A percentile compares a stretch with the other conserved stretches of the same genome.
phyloP scores from a whole-genome alignment of 177 flowering plant genomes.

The Tripterygium wilfordii region DNA sequence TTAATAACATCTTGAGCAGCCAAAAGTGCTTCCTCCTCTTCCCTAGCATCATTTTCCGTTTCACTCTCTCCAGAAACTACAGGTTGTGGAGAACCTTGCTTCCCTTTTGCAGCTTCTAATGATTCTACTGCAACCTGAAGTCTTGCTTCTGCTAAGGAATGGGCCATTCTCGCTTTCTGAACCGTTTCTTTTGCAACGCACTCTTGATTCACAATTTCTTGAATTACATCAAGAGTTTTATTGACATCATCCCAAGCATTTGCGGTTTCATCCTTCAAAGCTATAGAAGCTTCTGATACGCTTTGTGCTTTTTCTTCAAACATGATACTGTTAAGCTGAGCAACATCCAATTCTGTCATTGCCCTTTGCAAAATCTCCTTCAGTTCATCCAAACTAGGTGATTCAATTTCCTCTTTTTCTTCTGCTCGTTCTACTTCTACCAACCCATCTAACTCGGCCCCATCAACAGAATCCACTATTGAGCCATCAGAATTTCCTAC shows the following conservation, averaged over 20 bases:
- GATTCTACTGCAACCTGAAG: slow-evolving; percentile 63
- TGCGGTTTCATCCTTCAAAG: slow-evolving; percentile 72
- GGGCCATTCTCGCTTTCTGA: slow-evolving; percentile 77
- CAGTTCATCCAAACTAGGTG: slow-evolving; percentile 54
- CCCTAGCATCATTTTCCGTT: slow-evolving; percentile 19
- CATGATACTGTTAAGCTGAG: slow-evolving; percentile 69
- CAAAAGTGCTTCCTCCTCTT: slow-evolving; percentile 40
- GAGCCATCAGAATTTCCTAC: slow-evolving; percentile 22
- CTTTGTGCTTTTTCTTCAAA: slow-evolving; percentile 92
- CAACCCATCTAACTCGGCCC: slow-evolving; percentile 15
- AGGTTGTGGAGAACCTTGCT: slow-evolving; percentile 13
- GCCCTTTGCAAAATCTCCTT: slow-evolving; percentile 69
- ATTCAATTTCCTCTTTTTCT: slow-evolving; percentile 25
- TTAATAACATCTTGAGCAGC: slow-evolving; percentile 56
- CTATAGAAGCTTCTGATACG: slow-evolving; percentile 87
- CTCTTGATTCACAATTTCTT: slow-evolving; percentile 60
- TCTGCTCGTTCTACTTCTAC: slow-evolving; percentile 20
- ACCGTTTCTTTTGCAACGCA: slow-evolving; percentile 68
- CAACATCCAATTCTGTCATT: slow-evolving; percentile 77
- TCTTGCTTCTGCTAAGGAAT: slow-evolving; percentile 89
- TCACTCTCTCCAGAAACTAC: slow-evolving; percentile 27
- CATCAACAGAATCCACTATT: slow-evolving; percentile 10
- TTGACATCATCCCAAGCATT: slow-evolving; percentile 70
- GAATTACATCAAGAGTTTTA: slow-evolving; percentile 35
- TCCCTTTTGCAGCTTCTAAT: slow-evolving; percentile 25